Evolutionary conservation across 805 yeast genomes (phyloP), one percentile per base, ranked within the genome.

Genomic region (Schizosaccharomyces octosporus): DNA sequence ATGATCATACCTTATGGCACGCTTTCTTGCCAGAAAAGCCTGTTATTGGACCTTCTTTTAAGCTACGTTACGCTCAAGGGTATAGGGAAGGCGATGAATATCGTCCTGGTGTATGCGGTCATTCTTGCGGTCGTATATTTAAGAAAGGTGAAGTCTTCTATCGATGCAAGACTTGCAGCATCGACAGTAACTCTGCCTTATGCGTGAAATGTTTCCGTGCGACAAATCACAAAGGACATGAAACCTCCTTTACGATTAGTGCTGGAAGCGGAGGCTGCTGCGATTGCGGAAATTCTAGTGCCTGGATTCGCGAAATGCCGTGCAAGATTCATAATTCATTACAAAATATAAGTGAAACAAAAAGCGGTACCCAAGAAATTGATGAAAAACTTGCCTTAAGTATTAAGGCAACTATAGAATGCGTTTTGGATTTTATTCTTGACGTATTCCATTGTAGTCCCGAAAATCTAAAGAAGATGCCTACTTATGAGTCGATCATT

Each of bases 241-340:
- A 80, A 58, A 82, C 84, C 7, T 79, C 82, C 62, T 78, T 81
- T 24, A 75, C 80, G 48, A 80, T 85, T 5, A 79, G 79, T 57
- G 74, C 85, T 61, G 84, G 77, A 63, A 79, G 80, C 63, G 87
- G 89, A 45, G 94, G 93, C 0, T 85, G 84, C 19, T 85, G 94
- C 69, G 95, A 87, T 67, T 87, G 95, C 70, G 95, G 95, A 3
- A 95, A 87, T 67, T 79, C 82, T 0, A 94, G 85, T 24, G 59
- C 61, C 6, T 59, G 59, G 59, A 45, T 39, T 9, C 42, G 45
- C 13, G 48, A 19, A 6, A n/a, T 29, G n/a, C 21, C 21, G 5
- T 57, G 60, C 27, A 36, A 36, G 31, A 57, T 57, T 11, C 60
- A 57, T 17, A n/a, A 27, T 55, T 2, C 11, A 3, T 21, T 11